Evolutionary conservation across 306 rosid genomes (phyloP).

Genomic region (Vicia faba): DNA sequence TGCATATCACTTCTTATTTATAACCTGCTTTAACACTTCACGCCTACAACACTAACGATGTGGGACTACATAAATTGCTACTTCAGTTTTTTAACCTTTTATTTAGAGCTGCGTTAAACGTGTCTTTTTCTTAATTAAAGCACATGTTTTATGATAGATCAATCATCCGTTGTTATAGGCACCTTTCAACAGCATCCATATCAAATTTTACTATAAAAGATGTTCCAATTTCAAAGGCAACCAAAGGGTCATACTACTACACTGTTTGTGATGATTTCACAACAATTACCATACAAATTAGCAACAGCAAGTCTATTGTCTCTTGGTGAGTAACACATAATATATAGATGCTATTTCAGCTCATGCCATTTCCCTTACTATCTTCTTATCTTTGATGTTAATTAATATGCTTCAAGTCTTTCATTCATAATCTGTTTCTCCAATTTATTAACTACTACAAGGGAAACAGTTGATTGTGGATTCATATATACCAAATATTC

Average conservation of each 20-base stretch:
- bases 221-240: neutral
- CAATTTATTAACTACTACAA: neutral
- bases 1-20: neutral
- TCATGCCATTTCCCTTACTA: neutral
- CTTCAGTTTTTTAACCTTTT: neutral
- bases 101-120: neutral
- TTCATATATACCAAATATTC: neutral
- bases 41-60: neutral
- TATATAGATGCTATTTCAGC: too few species aligned
- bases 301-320: too few species aligned
- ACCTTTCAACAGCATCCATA: neutral
- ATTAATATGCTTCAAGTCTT: neutral
- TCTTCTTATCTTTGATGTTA: neutral
- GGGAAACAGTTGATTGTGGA: neutral
- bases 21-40: neutral
- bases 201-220: neutral
- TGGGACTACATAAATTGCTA: neutral
- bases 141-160: neutral
- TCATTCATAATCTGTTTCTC: neutral
- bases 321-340: too few species aligned
- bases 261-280: too few species aligned
- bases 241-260: neutral
- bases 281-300: too few species aligned
- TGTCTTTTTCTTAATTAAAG: neutral
- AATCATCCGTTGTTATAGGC: neutral